phyloP scores from a whole-genome alignment of 2,329 filamentous ascomycete species.

The Colletotrichum zoysiae region DNA sequence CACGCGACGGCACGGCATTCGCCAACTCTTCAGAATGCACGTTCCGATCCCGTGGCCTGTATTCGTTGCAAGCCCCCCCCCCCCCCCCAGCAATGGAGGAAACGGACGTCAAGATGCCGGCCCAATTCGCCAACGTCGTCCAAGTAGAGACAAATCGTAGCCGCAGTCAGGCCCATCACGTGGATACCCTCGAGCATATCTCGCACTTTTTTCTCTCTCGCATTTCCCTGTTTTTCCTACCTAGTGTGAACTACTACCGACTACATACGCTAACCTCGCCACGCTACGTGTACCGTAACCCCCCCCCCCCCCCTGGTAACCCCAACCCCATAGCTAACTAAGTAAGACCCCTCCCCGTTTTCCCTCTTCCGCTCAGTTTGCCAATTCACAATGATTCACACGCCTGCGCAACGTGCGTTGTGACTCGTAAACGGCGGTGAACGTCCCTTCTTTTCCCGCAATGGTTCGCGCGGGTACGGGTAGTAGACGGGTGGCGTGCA shows the following conservation, averaged over 20 bases:
- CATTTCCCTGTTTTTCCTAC: slow-evolving; percentile 31
- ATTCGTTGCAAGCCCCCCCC: slow-evolving; percentile 21
- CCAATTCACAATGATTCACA: slow-evolving; percentile 40
- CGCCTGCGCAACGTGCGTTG: slow-evolving; percentile 1
- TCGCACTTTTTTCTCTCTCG: not conserved
- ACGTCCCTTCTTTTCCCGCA: not conserved
- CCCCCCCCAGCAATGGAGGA: slow-evolving; percentile 6
- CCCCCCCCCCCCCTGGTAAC: not conserved
- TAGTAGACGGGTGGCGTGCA: not conserved
- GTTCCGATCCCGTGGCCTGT: slow-evolving; percentile 33
- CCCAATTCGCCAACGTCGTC: not conserved
- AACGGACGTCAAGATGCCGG: slow-evolving; percentile 6
- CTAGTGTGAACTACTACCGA: not conserved
- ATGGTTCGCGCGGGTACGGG: slow-evolving; percentile 1
- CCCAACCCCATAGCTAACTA: slow-evolving; percentile 1
- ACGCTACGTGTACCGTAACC: not conserved
- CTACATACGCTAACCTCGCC: not conserved
- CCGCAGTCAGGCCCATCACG: slow-evolving; percentile 34
- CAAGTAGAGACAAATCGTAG: slow-evolving; percentile 30
- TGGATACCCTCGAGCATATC: slow-evolving; percentile 28
- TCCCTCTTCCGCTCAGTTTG: not conserved
- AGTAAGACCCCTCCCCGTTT: slow-evolving; percentile 17
- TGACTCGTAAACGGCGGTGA: slow-evolving; percentile 42
- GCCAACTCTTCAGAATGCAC: slow-evolving; percentile 16
- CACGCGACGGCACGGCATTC: slow-evolving; percentile 27